A percentile compares a stretch with the other conserved stretches of the same genome.
phyloP scores from a whole-genome alignment of 2,329 filamentous ascomycete species.

The Scytalidium sp. region DNA sequence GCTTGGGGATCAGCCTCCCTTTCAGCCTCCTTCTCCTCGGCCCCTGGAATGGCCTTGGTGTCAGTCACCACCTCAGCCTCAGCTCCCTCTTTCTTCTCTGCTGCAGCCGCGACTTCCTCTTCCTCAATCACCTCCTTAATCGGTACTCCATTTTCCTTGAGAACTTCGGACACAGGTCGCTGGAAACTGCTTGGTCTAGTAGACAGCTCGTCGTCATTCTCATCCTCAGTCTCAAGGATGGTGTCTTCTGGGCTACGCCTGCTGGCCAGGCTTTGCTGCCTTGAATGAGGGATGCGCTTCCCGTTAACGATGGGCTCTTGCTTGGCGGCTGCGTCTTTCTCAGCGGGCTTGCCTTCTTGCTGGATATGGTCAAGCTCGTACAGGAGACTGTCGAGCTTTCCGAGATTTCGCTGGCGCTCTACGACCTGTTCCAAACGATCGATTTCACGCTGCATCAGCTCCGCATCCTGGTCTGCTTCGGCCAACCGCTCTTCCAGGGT shows the following conservation, averaged over 20 bases:
- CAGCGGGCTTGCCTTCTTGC: constrained; percentile 47
- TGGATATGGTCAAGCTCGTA: constrained; percentile 84
- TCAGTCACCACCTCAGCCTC: background rate
- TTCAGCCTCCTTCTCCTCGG: too few relatives aligned
- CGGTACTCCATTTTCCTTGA: constrained; percentile 28
- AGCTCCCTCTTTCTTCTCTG: background rate
- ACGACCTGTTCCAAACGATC: constrained; percentile 92
- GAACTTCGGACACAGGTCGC: constrained; percentile 26
- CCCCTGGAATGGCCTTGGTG: too few relatives aligned
- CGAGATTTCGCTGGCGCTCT: constrained; percentile 90
- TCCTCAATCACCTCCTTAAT: constrained; percentile 32
- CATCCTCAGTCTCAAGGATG: constrained; percentile 47
- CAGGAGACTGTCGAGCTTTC: constrained; percentile 88
- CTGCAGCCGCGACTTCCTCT: background rate
- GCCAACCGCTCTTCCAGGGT: constrained; percentile 93
- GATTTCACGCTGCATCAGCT: constrained; percentile 95
- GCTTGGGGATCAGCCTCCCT: too few relatives aligned
- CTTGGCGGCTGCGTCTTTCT: constrained; percentile 24
- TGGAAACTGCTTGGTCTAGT: constrained; percentile 13
- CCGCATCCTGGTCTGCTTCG: constrained; percentile 92
- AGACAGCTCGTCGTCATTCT: constrained; percentile 13
- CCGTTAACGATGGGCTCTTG: constrained; percentile 35
- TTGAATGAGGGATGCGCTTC: constrained; percentile 49
- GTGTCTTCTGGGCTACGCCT: constrained; percentile 49
- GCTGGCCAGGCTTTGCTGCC: constrained; percentile 50